Evolutionary conservation across 2,329 filamentous ascomycete species (phyloP), one percentile per base, ranked within the genome.

Genomic region (Dactylonectria macrodidyma): DNA sequence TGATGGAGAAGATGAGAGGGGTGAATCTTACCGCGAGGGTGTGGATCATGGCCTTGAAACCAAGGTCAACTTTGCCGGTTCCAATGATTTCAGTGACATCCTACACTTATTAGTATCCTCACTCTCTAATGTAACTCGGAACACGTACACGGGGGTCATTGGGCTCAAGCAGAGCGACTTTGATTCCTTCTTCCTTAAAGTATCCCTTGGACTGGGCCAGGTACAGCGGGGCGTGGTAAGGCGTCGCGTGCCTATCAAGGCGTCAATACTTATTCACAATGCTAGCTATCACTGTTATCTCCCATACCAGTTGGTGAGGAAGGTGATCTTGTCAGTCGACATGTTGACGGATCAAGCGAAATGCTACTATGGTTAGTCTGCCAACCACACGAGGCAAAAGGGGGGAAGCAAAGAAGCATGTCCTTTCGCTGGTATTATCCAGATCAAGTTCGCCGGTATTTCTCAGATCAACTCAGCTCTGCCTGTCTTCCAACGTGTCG

Each of bases 401-500:
- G 68, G 67, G 77, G 80, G 79, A 80, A 71, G 76, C 83, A 86
- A 89, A 89, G 89, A 91, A 92, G 92, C 92, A 93, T 91, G 89
- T 93, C 90, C 92, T 93, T 93, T 91, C 92, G 92, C 92, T 93
- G 91, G 91, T 87, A 93, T 93, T 93, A 91, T 91, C 90, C 90
- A 92, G 91, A 92, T 93, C 91, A 93, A 93, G 91, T 94, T 93
- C 87, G 84, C 85, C 90, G 91, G 91, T 93, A 91, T 92, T 88
- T 93, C 90, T 92, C 90, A 92, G 90, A 91, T 79, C 80, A 77
- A 76, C 74, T 75, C 75, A 73, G 72, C 76, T 74, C 71, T 75
- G 64, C 65, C 59, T 50, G 67, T 62, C 66, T 64, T 70, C 65
- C 44, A 63, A 57, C 34, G 19, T 36, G 12, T 59, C 16, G 38